Evolutionary conservation across 768 basidiomycete genomes (phyloP), one percentile per base, ranked within the genome.

Genomic region (Leccinum aurantiacum): DNA sequence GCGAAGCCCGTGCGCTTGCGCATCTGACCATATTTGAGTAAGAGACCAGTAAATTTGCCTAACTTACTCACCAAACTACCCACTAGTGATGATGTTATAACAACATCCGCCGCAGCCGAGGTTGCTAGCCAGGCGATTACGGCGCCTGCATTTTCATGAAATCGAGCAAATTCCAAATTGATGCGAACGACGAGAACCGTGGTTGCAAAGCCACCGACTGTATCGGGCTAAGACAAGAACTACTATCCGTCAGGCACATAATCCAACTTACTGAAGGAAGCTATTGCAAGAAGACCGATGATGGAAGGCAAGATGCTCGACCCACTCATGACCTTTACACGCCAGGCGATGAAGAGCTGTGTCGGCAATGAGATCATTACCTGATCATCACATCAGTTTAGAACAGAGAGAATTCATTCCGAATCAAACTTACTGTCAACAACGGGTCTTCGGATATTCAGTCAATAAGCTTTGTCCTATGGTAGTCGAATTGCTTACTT

Each of bases 261-360:
- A 19, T 44, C 6, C 0, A 14, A 54, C 66, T 31, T 22, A 64
- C 66, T 9, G 11, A 67, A 64, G 6, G 66, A 46, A 1, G 25
- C 15, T 1, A 58, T 3, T 4, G 63, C 58, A 4, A 67, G 37
- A 22, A 64, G 27, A 38, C 27, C 2, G 57, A 79, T 73, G 31
- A 75, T 48, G 11, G 35, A 50, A 22, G 74, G 73, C 7, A 73
- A 48, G 22, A 67, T 53, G 3, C 46, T 63, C 53, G 72, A 76
- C 53, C 60, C 65, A 6, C 71, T 76, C 58, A 79, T 63, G 17
- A 77, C 63, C 24, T 71, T 75, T 15, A 79, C 75, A 29, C 78
- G 69, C 77, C 77, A 79, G 4, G 79, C 78, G 48, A 81, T 82
- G 64, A 83, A 84, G 6, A 78, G 61, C 56, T 84, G 82, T 3